Base-by-base conservation (phyloP, 192 early-diverging fungal genomes). In the Coemansia sp. region DNA sequence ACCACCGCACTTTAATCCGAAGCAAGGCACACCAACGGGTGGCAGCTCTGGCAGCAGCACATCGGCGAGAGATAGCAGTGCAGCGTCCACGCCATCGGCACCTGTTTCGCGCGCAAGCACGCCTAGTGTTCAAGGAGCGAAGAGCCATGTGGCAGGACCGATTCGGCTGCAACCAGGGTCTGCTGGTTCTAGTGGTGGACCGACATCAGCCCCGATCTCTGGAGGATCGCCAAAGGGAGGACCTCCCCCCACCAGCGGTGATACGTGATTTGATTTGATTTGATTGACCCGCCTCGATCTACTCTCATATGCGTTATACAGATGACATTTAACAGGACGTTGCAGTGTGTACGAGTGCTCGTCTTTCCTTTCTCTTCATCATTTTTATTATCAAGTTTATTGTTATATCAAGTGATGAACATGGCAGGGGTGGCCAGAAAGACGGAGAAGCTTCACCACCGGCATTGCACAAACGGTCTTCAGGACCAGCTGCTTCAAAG, bases 51-150 rank as follows among this genome's bases (percentile, higher is more conserved):
- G n/a, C n/a, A 34, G 57, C 44, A 59, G 56, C 27, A 60, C 28
- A 19, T 60, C 64, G 27, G 55, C 40, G 34, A 50, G 47, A 34
- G 45, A 25, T 15, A 61, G 55, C 29, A 57, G 52, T 10, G 57
- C 61, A 19, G 59, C 41, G 31, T 29, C 59, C 9, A 30, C 50
- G 42, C 47, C 64, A 4, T 62, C 71, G 47, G 36, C 56, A 1
- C 65, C 71, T n/a, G 57, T 33, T 33, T 71, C 75, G 31, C 65
- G 75, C 1, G 75, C 45, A 25, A 72, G 58, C 54, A 78, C 75
- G 27, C 72, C 72, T 1, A 75, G 50, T 45, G 40, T 65, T 19
- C 53, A 61, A 30, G 57, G 30, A 7, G 19, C 57, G 23, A 48
- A 50, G 47, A 3, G 45, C 22, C 50, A 48, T 20, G 59, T 4